Base-by-base conservation (phyloP, 441 rosid genomes). In the Adansonia grandidieri region DNA sequence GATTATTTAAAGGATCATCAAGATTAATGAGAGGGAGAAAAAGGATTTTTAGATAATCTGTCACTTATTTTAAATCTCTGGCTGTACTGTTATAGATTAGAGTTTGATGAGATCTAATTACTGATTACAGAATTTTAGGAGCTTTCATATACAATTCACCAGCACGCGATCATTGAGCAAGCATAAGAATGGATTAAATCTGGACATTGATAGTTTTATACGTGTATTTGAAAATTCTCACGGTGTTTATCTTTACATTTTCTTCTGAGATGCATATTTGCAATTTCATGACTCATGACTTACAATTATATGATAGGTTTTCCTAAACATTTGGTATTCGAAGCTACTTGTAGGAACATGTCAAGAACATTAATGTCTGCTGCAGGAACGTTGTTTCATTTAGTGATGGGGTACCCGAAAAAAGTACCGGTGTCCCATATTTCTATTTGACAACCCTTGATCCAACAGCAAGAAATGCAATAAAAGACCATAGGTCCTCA, bases 371-470 rank as follows among this genome's bases (percentile, higher is more conserved):
- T 65, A 20, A 19, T 54, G 14, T 48, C 51, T 4, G 9, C 63
- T 80, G 77, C 80, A 94, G 96, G 89, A 94, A 96, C 86, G 98
- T 96, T 70, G 97, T 92, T 76, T 96, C 97, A 9, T 96, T 84
- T 81, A 93, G 99, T 64, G 99, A 96, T 74, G 99, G 99, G 67
- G 71, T 75, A 56, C 97, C 97, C 0, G 80, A 80, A 6, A 65
- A 90, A 80, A 88, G 97, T 19, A 84, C 67, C 37, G 99, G 99
- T 44, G 69, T 92, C 81, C 99, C 98, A 0, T 96, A 91, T 84
- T 96, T 96, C 80, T 96, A 96, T 88, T 87, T 93, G 87, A 96
- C 97, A 22, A 78, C 87, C 40, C 99, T 93, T 66, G 99, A 95
- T 88, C 98, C 97, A 82, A 95, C 98, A 4, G 91, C 98, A 0